phyloP scores from a whole-genome alignment of 2,329 filamentous ascomycete species.

The Exophiala bonariae region DNA sequence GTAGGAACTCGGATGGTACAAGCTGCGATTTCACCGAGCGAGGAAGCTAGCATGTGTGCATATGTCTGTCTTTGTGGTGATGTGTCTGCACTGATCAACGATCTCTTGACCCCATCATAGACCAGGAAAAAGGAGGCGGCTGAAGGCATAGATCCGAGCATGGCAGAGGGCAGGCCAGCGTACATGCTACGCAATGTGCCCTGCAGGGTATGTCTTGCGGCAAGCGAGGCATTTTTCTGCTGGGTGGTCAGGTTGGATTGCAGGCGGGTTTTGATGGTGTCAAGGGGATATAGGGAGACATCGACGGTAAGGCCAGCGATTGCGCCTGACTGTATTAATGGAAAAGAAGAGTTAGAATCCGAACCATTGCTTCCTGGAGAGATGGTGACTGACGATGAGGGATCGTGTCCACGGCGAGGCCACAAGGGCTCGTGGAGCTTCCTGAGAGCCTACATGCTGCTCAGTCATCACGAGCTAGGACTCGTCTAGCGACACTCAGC shows the following conservation, averaged over 20 bases:
- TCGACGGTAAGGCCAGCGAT: constrained; percentile 95
- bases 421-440: constrained; percentile 32
- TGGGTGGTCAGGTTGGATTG: constrained; percentile 77
- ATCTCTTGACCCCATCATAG: constrained; percentile 74
- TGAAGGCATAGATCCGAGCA: constrained; percentile 88
- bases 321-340: constrained; percentile 70
- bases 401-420: constrained; percentile 46
- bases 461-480: constrained; percentile 12
- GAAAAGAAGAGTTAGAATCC: constrained; percentile 8
- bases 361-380: background rate
- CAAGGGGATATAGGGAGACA: constrained; percentile 93
- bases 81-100: constrained; percentile 42
- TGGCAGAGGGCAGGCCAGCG: constrained; percentile 82
- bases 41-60: constrained; percentile 81
- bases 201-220: constrained; percentile 54
- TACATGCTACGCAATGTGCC: constrained; percentile 93
- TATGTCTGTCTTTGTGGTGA: constrained; percentile 36
- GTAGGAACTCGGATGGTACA: constrained; percentile 92
- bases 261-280: constrained; percentile 97
- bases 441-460: constrained; percentile 20
- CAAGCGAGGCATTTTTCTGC: constrained; percentile 38
- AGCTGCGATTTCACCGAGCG: constrained; percentile 83
- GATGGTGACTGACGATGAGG: constrained; percentile 26
- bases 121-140: constrained; percentile 97
- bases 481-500: too few species aligned